Base-by-base conservation (phyloP, 1,284 basidiomycete species). In the Caloboletus firmus region DNA sequence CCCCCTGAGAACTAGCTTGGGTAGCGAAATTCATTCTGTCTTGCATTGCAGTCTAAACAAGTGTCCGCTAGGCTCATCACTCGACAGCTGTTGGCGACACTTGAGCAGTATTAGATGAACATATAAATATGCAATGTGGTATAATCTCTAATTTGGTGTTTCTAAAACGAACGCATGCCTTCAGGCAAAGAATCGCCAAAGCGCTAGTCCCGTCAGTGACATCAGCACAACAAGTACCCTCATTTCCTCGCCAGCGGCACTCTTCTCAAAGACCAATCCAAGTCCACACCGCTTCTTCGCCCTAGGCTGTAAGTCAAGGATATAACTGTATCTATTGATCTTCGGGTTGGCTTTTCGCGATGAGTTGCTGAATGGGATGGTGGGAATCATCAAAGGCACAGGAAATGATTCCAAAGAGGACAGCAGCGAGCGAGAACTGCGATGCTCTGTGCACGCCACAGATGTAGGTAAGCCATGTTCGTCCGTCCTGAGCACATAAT, bases 161-260 rank as follows among this genome's bases (percentile, higher is more conserved):
- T n/a, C 9, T 24, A 13, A 10, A 40, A 20, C 6, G 10, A 42
- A 34, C 13, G 35, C 30, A 42, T 34, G 28, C 22, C 20, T 52
- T 62, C 56, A 69, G 36, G 59, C 51, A 24, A 71, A 61, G 58
- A 80, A 76, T 17, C 80, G 81, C 83, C 82, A 84, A 35, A 80
- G 63, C 6, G 86, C 82, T 49, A 87, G 66, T 49, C 74, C 70
- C 4, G 83, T 71, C 54, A 89, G 63, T 53, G 80, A 68, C 46
- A 76, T 64, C 59, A 83, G 81, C 55, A 85, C 80, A 46, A 79
- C 46, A 41, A 89, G 74, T 70, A 87, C 73, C 55, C 87, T 74
- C 64, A 80, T 76, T 68, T 89, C 87, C 64, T 89, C 84, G 1
- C 87, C 87, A 12, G 87, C 87, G 1, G 79, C 70, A 32, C 82